Percentiles rank a stretch among this genome's conserved stretches.
Conservation (phyloP, 345 rosid genomes). For the Eucalyptus cloeziana region DNA sequence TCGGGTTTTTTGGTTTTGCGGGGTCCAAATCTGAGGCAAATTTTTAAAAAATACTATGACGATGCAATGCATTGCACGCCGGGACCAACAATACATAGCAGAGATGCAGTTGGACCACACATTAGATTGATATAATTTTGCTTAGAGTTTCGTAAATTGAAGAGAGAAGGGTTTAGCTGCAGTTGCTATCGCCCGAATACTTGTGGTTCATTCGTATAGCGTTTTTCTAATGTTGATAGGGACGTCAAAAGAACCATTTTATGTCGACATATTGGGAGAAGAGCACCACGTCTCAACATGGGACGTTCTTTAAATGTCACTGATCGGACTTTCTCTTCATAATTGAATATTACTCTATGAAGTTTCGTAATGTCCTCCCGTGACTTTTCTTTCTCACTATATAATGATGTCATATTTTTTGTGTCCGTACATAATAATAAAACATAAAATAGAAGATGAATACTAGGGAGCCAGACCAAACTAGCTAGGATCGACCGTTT, state of each 20-base stretch:
- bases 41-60: neutral
- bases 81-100: neutral
- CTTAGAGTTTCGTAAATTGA: neutral
- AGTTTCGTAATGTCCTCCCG: neutral
- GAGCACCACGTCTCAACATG: neutral
- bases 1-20: fast-evolving
- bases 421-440: neutral
- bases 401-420: neutral
- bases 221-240: neutral
- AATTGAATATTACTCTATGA: neutral
- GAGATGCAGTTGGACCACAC: neutral
- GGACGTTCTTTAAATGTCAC: neutral
- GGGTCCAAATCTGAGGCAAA: neutral
- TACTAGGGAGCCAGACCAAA: neutral
- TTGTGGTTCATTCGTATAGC: neutral
- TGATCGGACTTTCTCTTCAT: neutral
- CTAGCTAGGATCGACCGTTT: fast-evolving
- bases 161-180: neutral
- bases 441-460: neutral
- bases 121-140: neutral
- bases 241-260: neutral
- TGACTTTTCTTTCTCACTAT: neutral
- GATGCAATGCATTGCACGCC: neutral
- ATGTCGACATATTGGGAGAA: neutral
- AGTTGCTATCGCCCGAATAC: neutral